Percentiles rank a stretch among this genome's conserved stretches.
These are phyloP conservation scores for Magnaporthiopsis rhizophila DNA, from an alignment of 2,329 filamentous ascomycete species.

Conservation along the genomic window DNA sequence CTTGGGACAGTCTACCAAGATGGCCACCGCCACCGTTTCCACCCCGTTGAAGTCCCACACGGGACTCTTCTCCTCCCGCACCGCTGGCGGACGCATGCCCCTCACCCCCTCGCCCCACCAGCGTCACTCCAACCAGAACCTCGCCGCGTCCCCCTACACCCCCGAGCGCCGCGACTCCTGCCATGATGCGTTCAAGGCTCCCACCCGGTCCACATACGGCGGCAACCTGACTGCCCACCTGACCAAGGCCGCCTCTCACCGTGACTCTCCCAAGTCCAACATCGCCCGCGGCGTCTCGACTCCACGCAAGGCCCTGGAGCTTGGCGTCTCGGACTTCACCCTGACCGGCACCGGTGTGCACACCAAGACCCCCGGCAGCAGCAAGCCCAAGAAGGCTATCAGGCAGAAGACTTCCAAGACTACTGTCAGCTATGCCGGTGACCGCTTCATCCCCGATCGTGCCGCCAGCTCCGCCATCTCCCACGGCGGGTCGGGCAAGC, in stretches of 20 bases:
- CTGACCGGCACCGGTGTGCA: slow-evolving; percentile 71
- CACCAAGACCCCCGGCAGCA: slow-evolving; percentile 49
- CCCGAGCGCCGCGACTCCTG: slow-evolving; percentile 53
- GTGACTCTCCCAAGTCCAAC: slow-evolving; percentile 94
- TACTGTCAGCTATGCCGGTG: slow-evolving; percentile 71
- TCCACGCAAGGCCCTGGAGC: slow-evolving; percentile 74
- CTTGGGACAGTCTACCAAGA: slow-evolving; percentile 36
- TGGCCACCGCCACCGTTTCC: slow-evolving; percentile 75
- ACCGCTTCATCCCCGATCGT: slow-evolving; percentile 95
- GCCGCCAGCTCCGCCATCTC: slow-evolving; percentile 80
- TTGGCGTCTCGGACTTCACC: slow-evolving; percentile 87
- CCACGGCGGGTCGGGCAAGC: slow-evolving; percentile 75
- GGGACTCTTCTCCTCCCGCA: slow-evolving; percentile 84
- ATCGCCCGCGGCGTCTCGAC: slow-evolving; percentile 69
- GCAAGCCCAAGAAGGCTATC: slow-evolving; percentile 53
- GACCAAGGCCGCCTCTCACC: slow-evolving; percentile 60
- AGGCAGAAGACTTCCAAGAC: slow-evolving; percentile 60
- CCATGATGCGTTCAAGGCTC: slow-evolving; percentile 40
- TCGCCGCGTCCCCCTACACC: slow-evolving; percentile 68
- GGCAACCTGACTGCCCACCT: slow-evolving; percentile 75
- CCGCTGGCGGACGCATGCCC: slow-evolving; percentile 89
- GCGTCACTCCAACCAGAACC: slow-evolving; percentile 44
- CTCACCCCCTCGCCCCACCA: slow-evolving; percentile 81
- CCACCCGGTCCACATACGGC: slow-evolving; percentile 67
- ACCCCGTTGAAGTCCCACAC: slow-evolving; percentile 94